Base-by-base conservation (phyloP, 257 asterid genomes). In the Salvia rosmarinus region DNA sequence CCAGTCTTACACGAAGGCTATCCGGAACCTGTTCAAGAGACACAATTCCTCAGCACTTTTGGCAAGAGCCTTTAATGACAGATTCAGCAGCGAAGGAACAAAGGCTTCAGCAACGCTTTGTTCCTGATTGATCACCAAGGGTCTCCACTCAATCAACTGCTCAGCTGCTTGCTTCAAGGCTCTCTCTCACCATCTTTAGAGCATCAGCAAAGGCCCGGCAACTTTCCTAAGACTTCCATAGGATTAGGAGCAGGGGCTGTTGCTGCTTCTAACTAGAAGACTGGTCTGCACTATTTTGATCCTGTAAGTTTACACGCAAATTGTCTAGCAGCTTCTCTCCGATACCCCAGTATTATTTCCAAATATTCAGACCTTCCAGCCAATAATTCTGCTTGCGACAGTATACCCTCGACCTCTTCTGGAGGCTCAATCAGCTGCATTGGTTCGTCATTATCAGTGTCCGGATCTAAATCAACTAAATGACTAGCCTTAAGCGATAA, bases 21-120 rank as follows among this genome's bases (percentile, higher is more conserved):
- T 88, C 88, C 7, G 98, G 96, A 64, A 90, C 77, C 16, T 70
- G 42, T 67, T 78, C 79, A 72, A 92, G 96, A 3, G 96, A 88
- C 62, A 74, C 82, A n/a, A 92, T 73, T 63, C 83, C 51, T 81
- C 89, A 11, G 92, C 82, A 76, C 86, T 85, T 69, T 78, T 77
- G 0, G 95, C 85, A 44, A 90, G 87, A 73, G 68, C 84, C 79
- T 74, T 86, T 78, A 90, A 11, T 2, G 95, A 88, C 37, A 92
- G 79, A 61, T 85, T 85, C 78, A 84, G 44, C 75, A 92, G 79
- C 2, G 98, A 84, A 70, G 96, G 96, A 68, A 76, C 80, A 70
- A 49, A 44, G 2, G 59, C 52, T 23, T 44, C 62, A 46, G 61
- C 61, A 40, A 14, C 28, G 19, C 75, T 70, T 32, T 1, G 30